These are phyloP conservation scores for Huiozyma naganishii DNA, from an alignment of 805 yeast genomes.

Conservation along the genomic window DNA sequence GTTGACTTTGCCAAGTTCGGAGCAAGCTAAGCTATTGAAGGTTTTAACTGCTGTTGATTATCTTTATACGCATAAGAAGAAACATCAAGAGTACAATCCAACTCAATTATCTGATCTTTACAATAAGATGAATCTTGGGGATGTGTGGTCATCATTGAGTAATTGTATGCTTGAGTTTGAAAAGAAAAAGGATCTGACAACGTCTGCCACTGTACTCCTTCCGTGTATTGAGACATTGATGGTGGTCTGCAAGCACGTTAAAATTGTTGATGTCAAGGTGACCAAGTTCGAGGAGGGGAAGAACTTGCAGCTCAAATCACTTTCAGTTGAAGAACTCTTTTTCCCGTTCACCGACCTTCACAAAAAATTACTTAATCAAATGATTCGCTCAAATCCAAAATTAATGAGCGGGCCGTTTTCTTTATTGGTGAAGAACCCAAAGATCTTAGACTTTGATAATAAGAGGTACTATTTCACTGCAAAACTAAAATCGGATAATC, in stretches of 20 bases:
- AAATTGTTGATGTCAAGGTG: constrained; percentile 37
- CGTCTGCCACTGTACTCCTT: constrained; percentile 67
- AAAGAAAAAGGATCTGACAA: constrained; percentile 42
- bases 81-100: constrained; percentile 19
- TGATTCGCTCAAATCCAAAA: constrained; percentile 85
- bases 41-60: constrained; percentile 82
- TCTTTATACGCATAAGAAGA: constrained; percentile 41
- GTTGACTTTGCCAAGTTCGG: constrained; percentile 72
- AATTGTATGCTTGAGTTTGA: constrained; percentile 57
- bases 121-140: constrained; percentile 56
- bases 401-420: constrained; percentile 94
- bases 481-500: constrained; percentile 44
- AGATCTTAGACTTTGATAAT: constrained; percentile 88
- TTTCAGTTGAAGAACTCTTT: constrained; percentile 69
- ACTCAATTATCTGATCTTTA: constrained; percentile 51
- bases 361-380: constrained; percentile 74
- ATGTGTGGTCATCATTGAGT: constrained; percentile 77
- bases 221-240: constrained; percentile 86
- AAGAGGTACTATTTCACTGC: constrained; percentile 78
- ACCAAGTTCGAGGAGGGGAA: constrained; percentile 48
- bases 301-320: constrained; percentile 55
- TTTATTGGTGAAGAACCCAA: constrained; percentile 76
- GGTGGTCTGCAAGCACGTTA: constrained; percentile 85
- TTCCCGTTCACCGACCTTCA: constrained; percentile 84
- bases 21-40: constrained; percentile 80